Evolutionary conservation across 2,329 filamentous ascomycete species (phyloP), one percentile per base, ranked within the genome.

Genomic region (Colletotrichum tamarilloi): DNA sequence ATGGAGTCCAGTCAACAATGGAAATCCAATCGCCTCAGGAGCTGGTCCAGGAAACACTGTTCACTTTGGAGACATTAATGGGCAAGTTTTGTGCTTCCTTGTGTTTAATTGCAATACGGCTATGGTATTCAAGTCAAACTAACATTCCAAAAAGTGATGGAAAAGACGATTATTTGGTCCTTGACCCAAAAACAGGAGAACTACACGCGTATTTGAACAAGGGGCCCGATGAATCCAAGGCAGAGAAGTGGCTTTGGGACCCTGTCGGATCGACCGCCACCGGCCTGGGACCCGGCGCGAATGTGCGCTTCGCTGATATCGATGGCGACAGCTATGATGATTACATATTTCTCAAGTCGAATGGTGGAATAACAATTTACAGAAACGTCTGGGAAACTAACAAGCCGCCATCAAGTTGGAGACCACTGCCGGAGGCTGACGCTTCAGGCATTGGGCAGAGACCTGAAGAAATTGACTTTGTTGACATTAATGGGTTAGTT

Each of bases 301-400:
- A 74, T 16, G 75, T 77, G 1, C 49, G 76, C 22, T 68, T 78
- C 52, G 76, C 75, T 5, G 76, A 78, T 53, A 74, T 77, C 56
- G 75, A 77, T 19, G 76, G 77, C 5, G 77, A 78, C n/a, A 75
- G 76, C 2, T 65, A 55, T 24, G 73, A 69, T 62, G 74, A 76
- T 52, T 76, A 76, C 59, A 76, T 77, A 28, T 69, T 64, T 16
- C 67, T 77, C 14, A 53, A 72, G 4, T 16, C 58, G 3, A 65
- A 65, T 19, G 75, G 73, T 7, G 52, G 49, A 12, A 68, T 67
- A 0, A 72, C 67, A n/a, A 72, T 76, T 12, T 76, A 73, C 32
- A 67, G 67, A 16, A 76, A 76, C 62, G 24, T 71, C 38, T 22
- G 24, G 53, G 28, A 56, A 22, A 7, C 12, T 26, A 16, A 28